Evolutionary conservation across 2,329 filamentous ascomycete species (phyloP).

Genomic region (Fusarium aywerte): DNA sequence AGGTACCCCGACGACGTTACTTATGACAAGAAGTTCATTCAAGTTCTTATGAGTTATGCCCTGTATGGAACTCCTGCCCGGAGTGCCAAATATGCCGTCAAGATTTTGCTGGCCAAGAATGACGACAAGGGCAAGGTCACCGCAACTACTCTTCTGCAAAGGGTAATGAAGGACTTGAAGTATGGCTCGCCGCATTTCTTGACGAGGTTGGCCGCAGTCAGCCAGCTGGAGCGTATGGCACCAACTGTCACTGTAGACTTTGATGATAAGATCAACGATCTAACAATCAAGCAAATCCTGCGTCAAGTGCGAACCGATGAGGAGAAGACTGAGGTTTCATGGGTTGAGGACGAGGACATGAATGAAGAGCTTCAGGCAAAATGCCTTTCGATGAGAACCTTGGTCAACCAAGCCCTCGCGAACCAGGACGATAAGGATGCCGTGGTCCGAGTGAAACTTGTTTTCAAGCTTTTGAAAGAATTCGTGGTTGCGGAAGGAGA

Average conservation of each 20-base stretch:
- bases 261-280: conserved; percentile 80
- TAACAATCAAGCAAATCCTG: conserved; percentile 80
- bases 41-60: conserved; percentile 85
- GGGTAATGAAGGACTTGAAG: conserved; percentile 77
- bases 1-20: conserved; percentile 87
- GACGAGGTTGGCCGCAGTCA: conserved; percentile 75
- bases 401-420: conserved; percentile 85
- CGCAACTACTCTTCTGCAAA: conserved; percentile 82
- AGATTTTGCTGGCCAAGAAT: conserved; percentile 81
- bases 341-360: conserved; percentile 74
- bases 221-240: conserved; percentile 80
- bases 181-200: conserved; percentile 81
- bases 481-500: conserved; percentile 82
- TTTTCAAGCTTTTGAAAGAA: conserved; percentile 82
- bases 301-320: conserved; percentile 74
- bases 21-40: conserved; percentile 80
- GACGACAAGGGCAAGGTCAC: conserved; percentile 82
- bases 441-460: conserved; percentile 70
- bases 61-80: conserved; percentile 82
- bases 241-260: conserved; percentile 77
- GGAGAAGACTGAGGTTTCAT: conserved; percentile 66
- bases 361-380: conserved; percentile 88
- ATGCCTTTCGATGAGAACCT: conserved; percentile 81
- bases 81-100: conserved; percentile 92
- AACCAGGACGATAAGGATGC: conserved; percentile 63